These are phyloP conservation scores for Cadophora sp. DNA, from an alignment of 2,329 filamentous ascomycete species.

Conservation along the genomic window DNA sequence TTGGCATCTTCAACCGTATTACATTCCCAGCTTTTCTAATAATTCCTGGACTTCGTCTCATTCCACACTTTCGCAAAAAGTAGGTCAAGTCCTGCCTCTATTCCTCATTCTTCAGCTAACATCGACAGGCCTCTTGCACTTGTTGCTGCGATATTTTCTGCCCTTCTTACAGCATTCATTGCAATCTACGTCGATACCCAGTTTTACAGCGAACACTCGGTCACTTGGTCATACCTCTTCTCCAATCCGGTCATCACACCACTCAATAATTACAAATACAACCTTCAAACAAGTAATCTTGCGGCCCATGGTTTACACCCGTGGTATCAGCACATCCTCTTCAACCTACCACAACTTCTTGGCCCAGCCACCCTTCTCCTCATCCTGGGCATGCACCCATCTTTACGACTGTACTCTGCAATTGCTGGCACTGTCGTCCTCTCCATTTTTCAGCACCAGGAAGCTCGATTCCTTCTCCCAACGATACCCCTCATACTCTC, in stretches of 20 bases:
- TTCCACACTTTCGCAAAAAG: constrained; percentile 87
- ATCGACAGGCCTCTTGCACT: constrained; percentile 62
- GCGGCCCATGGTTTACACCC: constrained; percentile 79
- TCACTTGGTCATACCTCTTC: constrained; percentile 70
- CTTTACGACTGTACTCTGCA: constrained; percentile 73
- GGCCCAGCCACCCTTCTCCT: constrained; percentile 72
- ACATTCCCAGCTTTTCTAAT: constrained; percentile 94
- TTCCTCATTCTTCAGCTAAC: constrained; percentile 23
- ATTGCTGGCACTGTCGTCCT: constrained; percentile 74
- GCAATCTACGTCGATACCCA: constrained; percentile 85
- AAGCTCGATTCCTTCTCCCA: constrained; percentile 79
- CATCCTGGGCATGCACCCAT: constrained; percentile 62
- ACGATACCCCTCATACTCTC: constrained; percentile 79
- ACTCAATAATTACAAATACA: constrained; percentile 80
- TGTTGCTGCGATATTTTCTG: constrained; percentile 67
- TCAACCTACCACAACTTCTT: constrained; percentile 74
- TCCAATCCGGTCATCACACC: constrained; percentile 74
- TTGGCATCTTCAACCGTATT: constrained; percentile 94
- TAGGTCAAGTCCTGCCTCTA: constrained; percentile 61
- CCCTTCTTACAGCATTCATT: constrained; percentile 69
- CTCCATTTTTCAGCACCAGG: constrained; percentile 79
- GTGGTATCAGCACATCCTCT: constrained; percentile 77
- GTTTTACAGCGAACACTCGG: constrained; percentile 73
- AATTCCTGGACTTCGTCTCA: constrained; percentile 80
- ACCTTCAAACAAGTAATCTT: constrained; percentile 72